Base-by-base conservation (phyloP, 805 yeast species). In the Cyberlindnera euphorbiae region DNA sequence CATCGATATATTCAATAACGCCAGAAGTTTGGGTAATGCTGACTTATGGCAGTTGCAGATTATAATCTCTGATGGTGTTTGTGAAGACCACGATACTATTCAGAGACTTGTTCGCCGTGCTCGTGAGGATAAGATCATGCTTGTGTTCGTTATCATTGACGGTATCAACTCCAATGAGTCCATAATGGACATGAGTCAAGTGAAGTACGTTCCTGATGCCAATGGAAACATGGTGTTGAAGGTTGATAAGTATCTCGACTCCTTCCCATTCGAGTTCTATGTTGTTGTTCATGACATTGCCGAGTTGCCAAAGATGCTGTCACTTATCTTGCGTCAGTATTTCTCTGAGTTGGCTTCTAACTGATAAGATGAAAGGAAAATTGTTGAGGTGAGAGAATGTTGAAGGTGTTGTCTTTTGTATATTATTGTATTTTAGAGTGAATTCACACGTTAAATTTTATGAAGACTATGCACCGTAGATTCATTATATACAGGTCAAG, bases 181-280 rank as follows among this genome's bases (percentile, higher is more conserved):
- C 1, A 89, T 93, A 46, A 65, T 90, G 64, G 96, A 90, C 45
- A 88, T 93, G 96, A 82, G 80, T 36, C 97, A 90, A 64, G 98
- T 89, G 19, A 77, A 72, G 42, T 93, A 89, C 52, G 73, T 71
- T n/a, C 69, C 80, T 4, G 90, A 82, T 55, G 67, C 62, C 11
- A 64, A 67, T 34, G 97, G 97, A 3, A 73, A 72, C 39, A 71
- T 77, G 77, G 73, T 74, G 30, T 65, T 94, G 45, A 72, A 81
- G 55, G 93, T 93, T 41, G 80, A 77, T 41, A 84, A 80, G 49
- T 93, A 93, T 54, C 71, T 93, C 59, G 96, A 90, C 50, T 74
- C 84, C 19, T 93, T 93, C 79, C 97, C 99, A 50, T 93, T 93
- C 62, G 97, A 93, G 56, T 93, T 83, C 58, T 93, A 90, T 56